Evolutionary conservation across 73 alveolate species (phyloP), one percentile per base, ranked within the genome.

Genomic region (Tetrahymena borealis): DNA sequence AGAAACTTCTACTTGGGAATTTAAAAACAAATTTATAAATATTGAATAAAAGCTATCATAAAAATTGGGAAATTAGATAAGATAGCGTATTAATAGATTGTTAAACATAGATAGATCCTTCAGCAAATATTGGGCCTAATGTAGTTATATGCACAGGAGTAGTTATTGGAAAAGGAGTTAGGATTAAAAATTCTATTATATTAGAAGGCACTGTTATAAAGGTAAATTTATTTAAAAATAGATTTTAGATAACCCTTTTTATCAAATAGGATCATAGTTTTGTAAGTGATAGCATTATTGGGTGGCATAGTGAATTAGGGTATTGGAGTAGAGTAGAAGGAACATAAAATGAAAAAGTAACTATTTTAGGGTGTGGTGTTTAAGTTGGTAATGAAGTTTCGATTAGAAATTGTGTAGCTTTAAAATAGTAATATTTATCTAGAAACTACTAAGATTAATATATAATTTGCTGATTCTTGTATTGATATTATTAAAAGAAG

Each of bases 231-330:
- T 2, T n/a, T 60, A 39, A 6, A 24, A 5, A 20, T 15, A n/a
- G 3, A 20, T 60, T 60, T n/a, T n/a, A 60, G 10, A 60, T 2
- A 18, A 4, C 7, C 12, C 12, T 9, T 60, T 60, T 15, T 24
- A 60, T 18, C n/a, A 15, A 0, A 5, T 60, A 60, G 85, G 85
- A 60, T 60, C 85, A 60, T 28, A 60, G 85, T 60, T 60, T 60
- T 60, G 10, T 60, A 60, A 60, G 85, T 9, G 35, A 60, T 9
- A 60, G 85, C 28, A 60, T 60, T 60, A 60, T 60, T 15, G 85
- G 85, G 28, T 60, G 85, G 85, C 85, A 60, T 60, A 60, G 85
- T 60, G 85, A 60, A 60, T 60, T 60, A 60, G 85, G 85, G 33
- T 60, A 60, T 20, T 60, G 85, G 85, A 60, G 85, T 9, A 11